Percentiles rank a stretch among this genome's conserved stretches.
These are phyloP conservation scores for Trichoderma pleuroti DNA, from an alignment of 2,329 filamentous ascomycete genomes.

Conservation along the genomic window DNA sequence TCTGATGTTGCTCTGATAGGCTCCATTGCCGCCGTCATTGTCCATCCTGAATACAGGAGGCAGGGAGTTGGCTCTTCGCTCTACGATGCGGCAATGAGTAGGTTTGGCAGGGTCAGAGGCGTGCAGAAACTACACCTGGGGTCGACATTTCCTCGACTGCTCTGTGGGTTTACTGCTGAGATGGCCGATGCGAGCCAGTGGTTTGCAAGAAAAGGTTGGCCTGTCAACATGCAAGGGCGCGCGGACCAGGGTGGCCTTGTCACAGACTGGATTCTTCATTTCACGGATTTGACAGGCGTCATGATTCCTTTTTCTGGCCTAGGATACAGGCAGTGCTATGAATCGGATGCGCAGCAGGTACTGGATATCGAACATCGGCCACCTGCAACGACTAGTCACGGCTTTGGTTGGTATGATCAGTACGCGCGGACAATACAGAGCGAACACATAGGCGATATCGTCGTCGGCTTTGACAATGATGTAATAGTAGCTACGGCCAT, in stretches of 20 bases:
- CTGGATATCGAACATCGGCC: constrained; percentile 46
- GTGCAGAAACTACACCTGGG: constrained; percentile 55
- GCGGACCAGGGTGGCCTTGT: constrained; percentile 47
- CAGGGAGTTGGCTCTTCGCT: constrained; percentile 52
- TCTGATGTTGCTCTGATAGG: constrained; percentile 50
- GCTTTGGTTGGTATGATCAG: constrained; percentile 58
- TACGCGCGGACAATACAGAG: constrained; percentile 51
- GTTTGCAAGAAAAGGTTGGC: constrained; percentile 55
- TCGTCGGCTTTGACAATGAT: constrained; percentile 49
- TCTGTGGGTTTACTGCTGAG: constrained; percentile 51
- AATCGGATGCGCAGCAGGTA: constrained; percentile 45
- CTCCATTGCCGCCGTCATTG: constrained; percentile 53
- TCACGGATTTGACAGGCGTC: constrained; percentile 46
- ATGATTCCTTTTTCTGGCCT: constrained; percentile 40
- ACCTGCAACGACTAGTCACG: constrained; percentile 44
- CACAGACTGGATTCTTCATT: constrained; percentile 53
- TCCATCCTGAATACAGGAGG: constrained; percentile 45
- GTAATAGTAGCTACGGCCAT: constrained; percentile 52
- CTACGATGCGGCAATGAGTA: constrained; percentile 48
- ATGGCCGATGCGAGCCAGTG: constrained; percentile 42
- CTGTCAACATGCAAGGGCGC: constrained; percentile 40
- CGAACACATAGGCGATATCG: constrained; percentile 48
- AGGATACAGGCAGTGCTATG: constrained; percentile 43
- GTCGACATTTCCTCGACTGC: constrained; percentile 55
- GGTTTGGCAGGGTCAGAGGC: constrained; percentile 49